These are phyloP conservation scores for Pelagophyceae sp. DNA, from an alignment of 352 stramenopile species.

Conservation along the genomic window DNA sequence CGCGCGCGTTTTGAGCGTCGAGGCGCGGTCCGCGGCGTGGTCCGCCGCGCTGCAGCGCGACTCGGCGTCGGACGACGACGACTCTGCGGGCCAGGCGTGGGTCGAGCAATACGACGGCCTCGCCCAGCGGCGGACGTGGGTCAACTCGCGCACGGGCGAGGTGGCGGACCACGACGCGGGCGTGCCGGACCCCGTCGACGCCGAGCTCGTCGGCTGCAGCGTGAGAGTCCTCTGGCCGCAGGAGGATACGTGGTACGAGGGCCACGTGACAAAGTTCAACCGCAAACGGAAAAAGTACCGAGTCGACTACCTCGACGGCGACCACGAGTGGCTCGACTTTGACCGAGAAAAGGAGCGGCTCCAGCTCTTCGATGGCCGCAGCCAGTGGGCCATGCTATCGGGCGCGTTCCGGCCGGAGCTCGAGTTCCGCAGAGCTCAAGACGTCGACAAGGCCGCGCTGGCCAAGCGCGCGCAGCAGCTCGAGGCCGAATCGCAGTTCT, in stretches of 20 bases:
- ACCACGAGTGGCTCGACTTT: constrained; percentile 36
- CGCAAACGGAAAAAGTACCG: constrained; percentile 30
- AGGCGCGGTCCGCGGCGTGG: constrained; percentile 13
- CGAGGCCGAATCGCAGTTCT: neutral
- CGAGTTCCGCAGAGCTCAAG: too few relatives aligned
- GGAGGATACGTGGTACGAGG: constrained; percentile 28
- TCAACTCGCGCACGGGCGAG: constrained; percentile 25
- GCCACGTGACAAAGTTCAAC: constrained; percentile 31
- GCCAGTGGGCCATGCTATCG: constrained; percentile 22
- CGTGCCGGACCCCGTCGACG: constrained; percentile 29
- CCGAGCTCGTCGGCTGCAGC: constrained; percentile 26
- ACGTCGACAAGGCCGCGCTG: neutral
- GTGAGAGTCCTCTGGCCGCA: constrained; percentile 29
- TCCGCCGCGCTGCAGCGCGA: constrained; percentile 15
- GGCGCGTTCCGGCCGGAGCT: neutral
- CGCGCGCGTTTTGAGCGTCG: neutral
- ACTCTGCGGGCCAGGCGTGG: constrained; percentile 20
- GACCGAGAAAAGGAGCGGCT: constrained; percentile 22
- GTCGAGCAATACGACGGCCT: constrained; percentile 26
- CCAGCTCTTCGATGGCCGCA: constrained; percentile 29
- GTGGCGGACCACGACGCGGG: constrained; percentile 11
- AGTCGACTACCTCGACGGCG: constrained; percentile 33
- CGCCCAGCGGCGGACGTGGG: constrained; percentile 19
- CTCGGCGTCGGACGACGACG: constrained; percentile 1
- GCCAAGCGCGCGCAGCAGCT: neutral